Conservation (phyloP, 2,329 filamentous ascomycete genomes). For the Pyrenophora graminea region DNA sequence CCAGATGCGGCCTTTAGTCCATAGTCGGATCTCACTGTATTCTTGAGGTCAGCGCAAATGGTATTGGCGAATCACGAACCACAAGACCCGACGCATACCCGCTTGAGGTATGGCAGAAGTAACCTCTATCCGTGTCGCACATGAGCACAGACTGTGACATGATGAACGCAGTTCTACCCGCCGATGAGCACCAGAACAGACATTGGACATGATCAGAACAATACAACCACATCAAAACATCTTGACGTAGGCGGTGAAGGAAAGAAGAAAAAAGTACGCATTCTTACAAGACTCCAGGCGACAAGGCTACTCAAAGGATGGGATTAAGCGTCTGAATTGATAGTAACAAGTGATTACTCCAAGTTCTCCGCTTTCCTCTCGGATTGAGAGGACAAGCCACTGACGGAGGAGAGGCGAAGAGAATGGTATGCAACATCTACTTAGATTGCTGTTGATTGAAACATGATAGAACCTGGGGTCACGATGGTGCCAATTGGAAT, state of each 20-base stretch:
- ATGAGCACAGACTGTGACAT: slow-evolving; percentile 27
- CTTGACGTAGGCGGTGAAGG: slow-evolving; percentile 8
- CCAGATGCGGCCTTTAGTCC: slow-evolving; percentile 4
- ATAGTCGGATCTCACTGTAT: slow-evolving; percentile 19
- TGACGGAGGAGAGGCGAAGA: slow-evolving; percentile 24
- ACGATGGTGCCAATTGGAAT: slow-evolving; percentile 29
- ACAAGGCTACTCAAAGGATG: slow-evolving; percentile 16
- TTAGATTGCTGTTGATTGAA: slow-evolving; percentile 41
- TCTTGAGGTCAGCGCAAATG: slow-evolving; percentile 21
- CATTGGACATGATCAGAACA: slow-evolving; percentile 18
- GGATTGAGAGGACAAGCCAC: slow-evolving; percentile 25
- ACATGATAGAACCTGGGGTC: slow-evolving; percentile 22
- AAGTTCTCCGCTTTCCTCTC: slow-evolving; percentile 28
- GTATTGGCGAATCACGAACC: slow-evolving; percentile 5
- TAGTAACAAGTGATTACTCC: slow-evolving; percentile 31
- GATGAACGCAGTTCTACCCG: slow-evolving; percentile 13
- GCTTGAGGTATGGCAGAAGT: slow-evolving; percentile 23
- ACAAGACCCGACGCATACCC: slow-evolving; percentile 23
- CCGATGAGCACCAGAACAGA: slow-evolving; percentile 8
- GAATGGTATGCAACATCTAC: slow-evolving; percentile 29
- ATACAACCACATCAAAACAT: slow-evolving; percentile 5
- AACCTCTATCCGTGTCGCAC: slow-evolving; percentile 22
- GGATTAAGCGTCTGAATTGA: slow-evolving; percentile 20
- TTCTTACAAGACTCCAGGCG: slow-evolving; percentile 24
- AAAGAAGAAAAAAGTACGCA: slow-evolving; percentile 13